Conservation (phyloP, 306 rosid genomes). For the Carpinus viminea region DNA sequence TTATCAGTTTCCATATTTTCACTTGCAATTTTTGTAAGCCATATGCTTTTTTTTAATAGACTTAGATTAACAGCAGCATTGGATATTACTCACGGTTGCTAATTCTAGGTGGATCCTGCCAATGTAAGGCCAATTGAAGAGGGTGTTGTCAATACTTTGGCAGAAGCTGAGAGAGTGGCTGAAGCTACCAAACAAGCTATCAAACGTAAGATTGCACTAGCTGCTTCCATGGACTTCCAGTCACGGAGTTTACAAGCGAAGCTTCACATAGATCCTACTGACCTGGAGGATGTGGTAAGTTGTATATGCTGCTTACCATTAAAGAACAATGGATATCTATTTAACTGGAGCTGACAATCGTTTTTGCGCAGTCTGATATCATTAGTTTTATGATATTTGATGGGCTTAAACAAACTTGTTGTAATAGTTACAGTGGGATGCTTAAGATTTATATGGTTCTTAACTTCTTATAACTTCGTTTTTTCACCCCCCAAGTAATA, state of each 20-base stretch:
- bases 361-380: conserved; percentile 11
- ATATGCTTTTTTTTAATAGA: background rate
- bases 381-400: conserved; percentile 3
- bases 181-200: conserved; percentile 97
- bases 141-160: conserved; percentile 69
- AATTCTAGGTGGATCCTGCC: conserved; percentile 89
- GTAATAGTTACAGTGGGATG: conserved; percentile 8
- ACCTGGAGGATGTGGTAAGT: conserved; percentile 95
- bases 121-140: conserved; percentile 81
- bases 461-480: background rate
- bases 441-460: background rate
- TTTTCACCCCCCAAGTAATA: conserved; percentile 4
- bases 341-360: conserved; percentile 6
- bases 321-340: background rate
- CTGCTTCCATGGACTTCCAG: conserved; percentile 81
- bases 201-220: conserved; percentile 89
- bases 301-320: background rate
- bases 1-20: background rate
- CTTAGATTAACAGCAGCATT: background rate
- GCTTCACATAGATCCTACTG: conserved; percentile 90
- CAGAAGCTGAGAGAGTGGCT: conserved; percentile 92
- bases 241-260: conserved; percentile 81
- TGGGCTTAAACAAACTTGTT: background rate
- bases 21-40: background rate
- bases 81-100: conserved; percentile 24